Base-by-base conservation (phyloP, 1,284 basidiomycete genomes). In the Ceratobasidium sp. region DNA sequence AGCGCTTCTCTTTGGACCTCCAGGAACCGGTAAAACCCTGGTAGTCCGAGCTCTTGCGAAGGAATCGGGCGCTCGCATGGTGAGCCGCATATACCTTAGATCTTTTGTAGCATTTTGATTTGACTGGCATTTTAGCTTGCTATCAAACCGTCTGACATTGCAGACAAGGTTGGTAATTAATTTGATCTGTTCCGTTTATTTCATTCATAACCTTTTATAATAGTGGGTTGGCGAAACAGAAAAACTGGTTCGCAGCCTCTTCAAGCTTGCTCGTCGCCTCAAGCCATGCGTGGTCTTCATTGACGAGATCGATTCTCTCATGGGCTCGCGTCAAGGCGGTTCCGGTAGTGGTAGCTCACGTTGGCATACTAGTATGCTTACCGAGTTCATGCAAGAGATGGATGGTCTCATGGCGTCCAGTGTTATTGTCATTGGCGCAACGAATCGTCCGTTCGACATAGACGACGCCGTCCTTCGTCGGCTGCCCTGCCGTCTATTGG, bases 311-410 rank as follows among this genome's bases (percentile, higher is more conserved):
- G 97, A 99, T 83, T 95, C 95, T 0, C 88, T 99, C 0, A 96
- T 98, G 80, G 95, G 95, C 40, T 95, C 96, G 42, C 92, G 97
- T 7, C 52, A 93, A 93, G 65, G 89, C 91, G n/a, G 90, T 93
- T 33, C 94, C 95, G 78, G 91, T 91, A 76, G 95, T 94, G 7
- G 28, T 12, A 54, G 9, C 92, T 94, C 80, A 92, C 75, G 56
- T 91, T 93, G 84, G 96, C 94, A 48, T 96, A 95, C 85, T 79
- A 92, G 92, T 44, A 90, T 95, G 75, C 92, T 96, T 82, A 94
- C 95, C 23, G 96, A 98, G 84, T 97, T 99, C 84, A 98, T 99
- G 97, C 96, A 98, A 83, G 96, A 98, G 84, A 98, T 99, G 96
- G 97, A 99, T 82, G 97, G 97, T 1, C 85, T 97, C 77, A 94